These are phyloP conservation scores for Eucalyptus paniculata DNA, from an alignment of 345 rosid species.

Conservation along the genomic window DNA sequence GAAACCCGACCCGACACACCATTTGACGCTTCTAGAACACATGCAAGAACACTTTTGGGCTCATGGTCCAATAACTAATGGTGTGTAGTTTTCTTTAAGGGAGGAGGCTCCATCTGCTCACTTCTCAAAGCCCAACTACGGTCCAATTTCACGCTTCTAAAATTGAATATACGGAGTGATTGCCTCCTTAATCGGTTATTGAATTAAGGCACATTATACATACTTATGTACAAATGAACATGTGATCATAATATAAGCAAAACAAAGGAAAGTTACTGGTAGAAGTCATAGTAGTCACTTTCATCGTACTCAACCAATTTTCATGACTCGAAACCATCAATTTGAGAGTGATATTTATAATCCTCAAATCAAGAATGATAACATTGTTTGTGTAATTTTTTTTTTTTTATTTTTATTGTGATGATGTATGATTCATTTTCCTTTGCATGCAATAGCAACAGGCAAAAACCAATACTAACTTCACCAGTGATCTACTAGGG, in stretches of 20 bases:
- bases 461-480: not conserved
- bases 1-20: not conserved
- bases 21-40: not conserved
- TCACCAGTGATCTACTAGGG: not conserved
- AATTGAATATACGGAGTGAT: not conserved
- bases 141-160: not conserved
- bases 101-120: not conserved
- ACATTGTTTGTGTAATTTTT: not conserved
- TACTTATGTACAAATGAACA: not conserved
- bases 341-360: not conserved
- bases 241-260: not conserved
- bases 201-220: not conserved
- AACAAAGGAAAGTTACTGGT: not conserved
- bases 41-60: not conserved
- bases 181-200: not conserved
- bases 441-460: not conserved
- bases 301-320: not conserved
- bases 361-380: not conserved
- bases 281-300: not conserved
- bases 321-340: not conserved
- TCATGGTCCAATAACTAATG: not conserved
- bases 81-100: not conserved
- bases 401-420: not conserved
- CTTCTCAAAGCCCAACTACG: not conserved
- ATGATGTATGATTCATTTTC: not conserved